phyloP scores from a whole-genome alignment of 208 protist genomes.

The Sergeia podlipaevii region DNA sequence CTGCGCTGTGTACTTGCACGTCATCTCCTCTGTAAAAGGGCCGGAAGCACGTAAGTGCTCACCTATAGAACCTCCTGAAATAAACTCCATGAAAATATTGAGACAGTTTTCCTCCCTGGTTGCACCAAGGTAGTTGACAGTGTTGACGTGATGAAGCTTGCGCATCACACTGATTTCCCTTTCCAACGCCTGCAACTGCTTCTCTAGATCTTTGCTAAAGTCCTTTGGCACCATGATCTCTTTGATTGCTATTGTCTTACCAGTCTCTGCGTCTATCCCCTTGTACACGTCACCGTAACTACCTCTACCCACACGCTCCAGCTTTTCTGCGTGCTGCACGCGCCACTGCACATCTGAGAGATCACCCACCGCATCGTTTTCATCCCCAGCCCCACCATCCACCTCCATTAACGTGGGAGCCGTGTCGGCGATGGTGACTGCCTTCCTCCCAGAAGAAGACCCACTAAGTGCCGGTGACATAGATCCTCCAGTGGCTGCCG shows the following conservation, averaged over 20 bases:
- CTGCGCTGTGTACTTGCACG: constrained; percentile 75
- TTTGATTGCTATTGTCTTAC: constrained; percentile 77
- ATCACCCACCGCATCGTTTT: background rate
- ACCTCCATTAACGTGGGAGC: no score
- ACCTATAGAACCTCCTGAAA: constrained; percentile 83
- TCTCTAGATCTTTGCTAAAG: constrained; percentile 74
- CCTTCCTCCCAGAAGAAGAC: no score
- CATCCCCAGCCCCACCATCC: background rate
- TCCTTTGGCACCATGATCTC: constrained; percentile 81
- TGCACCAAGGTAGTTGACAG: constrained; percentile 85
- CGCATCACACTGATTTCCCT: constrained; percentile 92
- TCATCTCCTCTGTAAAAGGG: constrained; percentile 59
- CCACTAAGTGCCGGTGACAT: no score
- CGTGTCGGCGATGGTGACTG: no score
- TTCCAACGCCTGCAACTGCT: constrained; percentile 75
- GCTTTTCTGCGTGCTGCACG: constrained; percentile 28
- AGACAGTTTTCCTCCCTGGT: constrained; percentile 66
- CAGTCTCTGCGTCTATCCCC: constrained; percentile 71
- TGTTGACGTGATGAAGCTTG: constrained; percentile 87
- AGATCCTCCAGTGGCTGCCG: background rate
- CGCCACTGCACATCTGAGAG: constrained; percentile 15
- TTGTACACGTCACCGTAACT: constrained; percentile 83
- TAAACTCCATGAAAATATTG: constrained; percentile 92
- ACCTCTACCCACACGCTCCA: constrained; percentile 73
- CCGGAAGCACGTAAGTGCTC: constrained; percentile 49